Evolutionary conservation across 73 alveolate species (phyloP), one percentile per base, ranked within the genome.

Genomic region (Tetrahymena borealis): DNA sequence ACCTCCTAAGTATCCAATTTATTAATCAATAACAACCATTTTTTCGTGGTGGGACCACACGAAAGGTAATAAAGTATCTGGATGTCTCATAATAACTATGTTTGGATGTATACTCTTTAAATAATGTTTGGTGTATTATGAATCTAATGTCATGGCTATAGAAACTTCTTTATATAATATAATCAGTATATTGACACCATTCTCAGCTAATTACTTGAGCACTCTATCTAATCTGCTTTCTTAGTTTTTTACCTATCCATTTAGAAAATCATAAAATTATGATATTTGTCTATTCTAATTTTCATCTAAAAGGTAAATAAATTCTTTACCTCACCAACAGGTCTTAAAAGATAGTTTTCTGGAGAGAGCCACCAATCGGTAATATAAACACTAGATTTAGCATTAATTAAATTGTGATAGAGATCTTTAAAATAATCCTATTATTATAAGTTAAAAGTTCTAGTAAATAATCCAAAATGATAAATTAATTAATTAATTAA

Each of bases 341-440:
- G 99, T 90, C 99, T 91, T 79, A 95, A 97, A 33, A 98, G 41
- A 93, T 94, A 98, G n/a, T 97, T 90, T 43, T 97, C 98, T 33
- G 99, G 99, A 90, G 98, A 94, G 91, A 98, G 96, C 99, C 99
- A 98, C 99, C 99, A 98, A 96, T 98, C 99, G 35, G 99, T 97
- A 20, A 98, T 98, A 90, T 96, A 98, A 32, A 98, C 96, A 13
- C 97, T 93, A 79, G 94, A 94, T 93, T 97, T 94, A 28, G 99
- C 99, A 11, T 93, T 39, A 38, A 38, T 90, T 18, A 98, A 91
- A 12, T 95, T 78, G 38, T 92, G 85, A 43, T 79, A 93, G n/a
- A 96, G 94, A 15, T 94, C 97, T 1, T 38, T 33, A 90, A 93
- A 96, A 40, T 96, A 96, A 31, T 96, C 78, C 36, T 60, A 60